phyloP scores from a whole-genome alignment of 2,329 filamentous ascomycete species.

The Beauveria pseudobassiana region DNA sequence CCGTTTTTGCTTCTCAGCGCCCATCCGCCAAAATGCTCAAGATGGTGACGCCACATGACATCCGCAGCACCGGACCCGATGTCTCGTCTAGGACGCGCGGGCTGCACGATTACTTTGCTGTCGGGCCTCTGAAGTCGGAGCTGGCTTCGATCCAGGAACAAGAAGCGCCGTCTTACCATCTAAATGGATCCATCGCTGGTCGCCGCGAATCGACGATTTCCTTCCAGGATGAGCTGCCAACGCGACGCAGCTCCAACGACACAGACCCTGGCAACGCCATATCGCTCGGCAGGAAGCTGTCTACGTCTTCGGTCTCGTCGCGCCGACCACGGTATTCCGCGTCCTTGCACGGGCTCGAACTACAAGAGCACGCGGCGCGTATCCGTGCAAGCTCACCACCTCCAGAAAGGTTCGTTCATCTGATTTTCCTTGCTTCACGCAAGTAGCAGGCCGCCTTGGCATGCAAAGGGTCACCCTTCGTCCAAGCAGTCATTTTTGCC shows the following conservation, averaged over 20 bases:
- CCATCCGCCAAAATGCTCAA: slow-evolving; percentile 17
- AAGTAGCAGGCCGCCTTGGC: neutral
- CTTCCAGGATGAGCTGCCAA: slow-evolving; percentile 27
- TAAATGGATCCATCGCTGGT: slow-evolving; percentile 7
- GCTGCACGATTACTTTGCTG: slow-evolving; percentile 22
- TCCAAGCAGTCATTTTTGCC: neutral
- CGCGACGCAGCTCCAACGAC: slow-evolving; percentile 19
- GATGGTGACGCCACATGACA: slow-evolving; percentile 16
- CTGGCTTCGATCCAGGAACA: slow-evolving; percentile 10
- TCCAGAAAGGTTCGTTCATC: slow-evolving; percentile 37
- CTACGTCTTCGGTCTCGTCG: slow-evolving; percentile 41
- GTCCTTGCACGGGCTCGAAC: slow-evolving; percentile 41
- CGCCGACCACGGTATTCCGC: slow-evolving; percentile 34
- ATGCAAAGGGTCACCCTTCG: slow-evolving; percentile 7
- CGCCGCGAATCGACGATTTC: slow-evolving; percentile 26
- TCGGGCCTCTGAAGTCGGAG: slow-evolving; percentile 8
- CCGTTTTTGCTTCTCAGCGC: slow-evolving; percentile 9
- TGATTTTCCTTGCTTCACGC: slow-evolving; percentile 2
- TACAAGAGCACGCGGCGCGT: slow-evolving; percentile 34
- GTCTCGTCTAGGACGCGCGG: slow-evolving; percentile 33
- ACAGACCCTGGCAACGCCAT: slow-evolving; percentile 20
- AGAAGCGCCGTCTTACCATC: slow-evolving; percentile 13
- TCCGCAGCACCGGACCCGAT: slow-evolving; percentile 33
- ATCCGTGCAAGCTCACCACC: slow-evolving; percentile 41
- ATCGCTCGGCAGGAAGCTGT: slow-evolving; percentile 35